Conservation (phyloP, 2,329 filamentous ascomycete genomes). For the Penicillium sp. region DNA sequence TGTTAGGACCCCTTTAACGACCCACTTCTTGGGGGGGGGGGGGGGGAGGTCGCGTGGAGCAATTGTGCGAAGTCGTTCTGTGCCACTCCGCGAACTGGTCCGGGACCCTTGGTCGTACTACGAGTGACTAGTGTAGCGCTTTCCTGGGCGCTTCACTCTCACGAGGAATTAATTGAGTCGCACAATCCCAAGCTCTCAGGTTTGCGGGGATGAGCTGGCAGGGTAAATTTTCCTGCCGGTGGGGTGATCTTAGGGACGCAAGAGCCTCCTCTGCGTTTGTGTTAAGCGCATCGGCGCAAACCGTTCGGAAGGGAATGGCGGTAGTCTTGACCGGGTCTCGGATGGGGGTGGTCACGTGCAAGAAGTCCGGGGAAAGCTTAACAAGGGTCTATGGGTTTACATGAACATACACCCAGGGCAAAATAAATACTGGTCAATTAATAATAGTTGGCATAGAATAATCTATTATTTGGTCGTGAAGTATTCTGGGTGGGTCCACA, state of each 20-base stretch:
- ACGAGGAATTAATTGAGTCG: not conserved
- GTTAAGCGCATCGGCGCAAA: not conserved
- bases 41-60: not conserved
- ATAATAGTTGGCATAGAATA: not conserved
- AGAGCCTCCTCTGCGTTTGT: not conserved
- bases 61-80: not conserved
- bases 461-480: not conserved
- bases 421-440: not conserved
- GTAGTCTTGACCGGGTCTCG: conserved; percentile 2
- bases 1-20: conserved; percentile 10
- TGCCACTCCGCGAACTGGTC: not conserved
- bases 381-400: not conserved
- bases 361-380: conserved; percentile 2
- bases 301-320: not conserved
- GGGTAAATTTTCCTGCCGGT: not conserved
- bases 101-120: not conserved
- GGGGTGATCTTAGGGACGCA: not conserved
- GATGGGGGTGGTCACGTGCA: conserved; percentile 15
- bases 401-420: not conserved
- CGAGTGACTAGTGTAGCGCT: not conserved
- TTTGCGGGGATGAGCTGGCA: not conserved
- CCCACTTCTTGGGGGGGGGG: conserved; percentile 5
- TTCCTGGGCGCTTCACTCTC: not conserved
- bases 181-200: not conserved
- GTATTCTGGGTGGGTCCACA: not conserved